Evolutionary conservation across 129 eudicot genomes (phyloP).

Genomic region (Centrapalus pauciflorus): DNA sequence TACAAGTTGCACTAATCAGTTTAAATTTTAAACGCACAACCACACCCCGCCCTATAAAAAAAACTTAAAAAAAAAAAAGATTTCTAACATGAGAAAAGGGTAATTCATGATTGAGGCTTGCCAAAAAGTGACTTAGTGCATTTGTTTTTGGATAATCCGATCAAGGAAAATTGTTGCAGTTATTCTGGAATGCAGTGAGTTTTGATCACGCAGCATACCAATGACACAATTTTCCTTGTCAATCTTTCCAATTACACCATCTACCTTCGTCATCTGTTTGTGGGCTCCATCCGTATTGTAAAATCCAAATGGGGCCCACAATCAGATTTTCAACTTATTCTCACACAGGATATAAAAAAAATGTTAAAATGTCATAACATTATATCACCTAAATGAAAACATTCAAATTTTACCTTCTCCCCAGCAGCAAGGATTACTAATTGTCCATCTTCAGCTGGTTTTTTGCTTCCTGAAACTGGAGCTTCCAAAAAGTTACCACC

Average conservation of each 20-base stretch:
- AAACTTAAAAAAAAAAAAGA: too few relatives aligned
- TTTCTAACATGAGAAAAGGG: background rate
- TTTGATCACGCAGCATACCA: background rate
- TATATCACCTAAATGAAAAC: background rate
- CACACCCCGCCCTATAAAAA: too few relatives aligned
- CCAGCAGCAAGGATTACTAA: conserved; percentile 95
- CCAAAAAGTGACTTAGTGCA: too few relatives aligned
- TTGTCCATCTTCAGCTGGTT: conserved; percentile 99
- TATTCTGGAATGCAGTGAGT: background rate
- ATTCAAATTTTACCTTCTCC: conserved; percentile 50
- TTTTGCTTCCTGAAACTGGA: conserved; percentile 99
- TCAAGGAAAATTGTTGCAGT: background rate
- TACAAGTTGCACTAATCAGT: too few relatives aligned
- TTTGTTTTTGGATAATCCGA: background rate
- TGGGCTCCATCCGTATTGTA: background rate
- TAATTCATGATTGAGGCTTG: too few relatives aligned
- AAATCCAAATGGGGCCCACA: background rate
- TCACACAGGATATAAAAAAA: background rate
- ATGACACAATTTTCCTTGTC: background rate
- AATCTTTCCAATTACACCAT: background rate
- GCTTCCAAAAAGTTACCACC: conserved; percentile 88
- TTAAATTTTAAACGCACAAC: too few relatives aligned
- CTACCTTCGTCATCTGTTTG: background rate
- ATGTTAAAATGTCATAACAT: background rate
- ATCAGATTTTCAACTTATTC: background rate